Evolutionary conservation across 176 grass and related monocot genomes (phyloP), one percentile per base, ranked within the genome.

Genomic region (Areca catechu): DNA sequence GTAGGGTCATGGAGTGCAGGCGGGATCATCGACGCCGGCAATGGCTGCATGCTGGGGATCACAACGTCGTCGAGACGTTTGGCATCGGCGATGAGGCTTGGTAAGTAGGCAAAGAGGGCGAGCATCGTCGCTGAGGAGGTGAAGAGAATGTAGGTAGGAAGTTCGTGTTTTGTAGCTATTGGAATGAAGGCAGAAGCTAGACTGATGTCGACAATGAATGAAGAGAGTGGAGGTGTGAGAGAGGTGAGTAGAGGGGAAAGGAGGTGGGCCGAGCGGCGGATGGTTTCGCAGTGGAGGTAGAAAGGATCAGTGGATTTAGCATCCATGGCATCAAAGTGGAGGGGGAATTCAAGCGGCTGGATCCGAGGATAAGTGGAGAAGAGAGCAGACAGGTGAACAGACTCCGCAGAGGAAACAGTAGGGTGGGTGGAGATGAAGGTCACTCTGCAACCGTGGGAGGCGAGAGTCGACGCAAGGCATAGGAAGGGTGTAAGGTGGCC

Each of bases 401-500:
- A 74, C 78, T 95, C 89, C 1, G 85, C 78, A 1, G 78, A 53
- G 3, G 85, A 95, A 18, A 95, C 71, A 17, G 81, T 89, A 37
- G 85, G 85, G 19, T 69, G 77, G 52, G 49, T 51, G 25, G 81
- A 20, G 10, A 66, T 67, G 4, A 89, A 7, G 43, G 85, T 81
- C 20, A 95, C 85, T 60, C 71, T 64, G 82, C 78, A 89, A 58
- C 66, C 65, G 48, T 48, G 17, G 56, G 60, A 25, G 20, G 71
- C 77, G 0, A 95, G 50, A 2, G 82, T 66, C 0, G 60, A 56
- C 0, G 75, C 89, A 1, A 95, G 81, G 49, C 89, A 78, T 49
- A 50, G 15, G 68, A 85, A 95, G 25, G 89, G 89, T n/a, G 62
- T 71, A 5, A 95, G 75, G 52, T 95, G 85, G 16, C 85, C 89